These are phyloP conservation scores for Cytospora schulzeri DNA, from an alignment of 2,329 filamentous ascomycete species.

Conservation along the genomic window DNA sequence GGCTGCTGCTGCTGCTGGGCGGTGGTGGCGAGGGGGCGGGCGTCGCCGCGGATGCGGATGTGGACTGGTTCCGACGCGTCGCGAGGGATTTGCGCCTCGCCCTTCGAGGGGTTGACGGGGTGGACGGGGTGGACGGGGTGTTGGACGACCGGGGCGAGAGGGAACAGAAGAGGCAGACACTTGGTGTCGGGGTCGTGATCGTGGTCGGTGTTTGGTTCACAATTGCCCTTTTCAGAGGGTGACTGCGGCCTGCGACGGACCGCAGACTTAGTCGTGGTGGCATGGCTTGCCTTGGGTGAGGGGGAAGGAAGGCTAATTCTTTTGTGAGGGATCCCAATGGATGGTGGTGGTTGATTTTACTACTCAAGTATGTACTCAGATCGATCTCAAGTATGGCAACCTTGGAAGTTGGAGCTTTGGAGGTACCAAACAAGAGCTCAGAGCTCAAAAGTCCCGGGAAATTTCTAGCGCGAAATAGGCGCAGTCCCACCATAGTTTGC, in stretches of 20 bases:
- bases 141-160: slow-evolving; percentile 28
- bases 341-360: not conserved
- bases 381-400: no score
- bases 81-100: slow-evolving; percentile 23
- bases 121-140: slow-evolving; percentile 10
- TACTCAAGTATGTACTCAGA: no score
- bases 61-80: slow-evolving; percentile 33
- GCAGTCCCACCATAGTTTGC: not conserved
- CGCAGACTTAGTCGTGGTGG: slow-evolving; percentile 36
- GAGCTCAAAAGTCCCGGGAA: not conserved
- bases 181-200: slow-evolving; percentile 15
- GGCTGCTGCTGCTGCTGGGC: slow-evolving; percentile 31
- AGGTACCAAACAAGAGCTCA: not conserved
- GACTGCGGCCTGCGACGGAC: slow-evolving; percentile 31
- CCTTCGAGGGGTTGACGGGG: slow-evolving; percentile 4
- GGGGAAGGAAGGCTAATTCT: not conserved
- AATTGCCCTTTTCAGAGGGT: slow-evolving; percentile 14
- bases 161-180: slow-evolving; percentile 39
- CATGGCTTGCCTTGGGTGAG: slow-evolving; percentile 32
- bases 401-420: no score
- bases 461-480: not conserved
- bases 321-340: slow-evolving; percentile 1
- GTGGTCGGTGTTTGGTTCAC: not conserved
- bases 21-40: not conserved
- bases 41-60: slow-evolving; percentile 25